Evolutionary conservation across 73 alveolate genomes (phyloP).

Genomic region (Symbiodinium natans): DNA sequence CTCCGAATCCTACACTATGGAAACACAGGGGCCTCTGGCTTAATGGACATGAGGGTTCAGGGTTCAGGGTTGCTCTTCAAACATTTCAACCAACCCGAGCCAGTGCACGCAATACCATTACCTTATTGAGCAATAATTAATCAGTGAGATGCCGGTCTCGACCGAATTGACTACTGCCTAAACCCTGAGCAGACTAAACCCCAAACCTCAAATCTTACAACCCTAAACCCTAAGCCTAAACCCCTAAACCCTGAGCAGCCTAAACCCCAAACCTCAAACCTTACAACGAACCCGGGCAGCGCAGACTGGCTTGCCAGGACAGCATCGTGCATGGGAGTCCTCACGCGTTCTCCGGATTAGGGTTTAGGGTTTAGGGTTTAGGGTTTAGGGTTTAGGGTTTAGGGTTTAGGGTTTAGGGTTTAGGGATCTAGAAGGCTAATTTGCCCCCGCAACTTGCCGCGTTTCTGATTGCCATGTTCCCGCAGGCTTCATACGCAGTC

Average conservation of each 20-base stretch:
- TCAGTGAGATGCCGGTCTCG: no score
- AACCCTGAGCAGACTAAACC: no score
- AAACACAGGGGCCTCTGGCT: no score
- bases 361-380: neutral
- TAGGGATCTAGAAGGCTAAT: neutral
- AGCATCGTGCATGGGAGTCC: slow-evolving; percentile 6
- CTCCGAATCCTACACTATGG: no score
- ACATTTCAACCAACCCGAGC: no score
- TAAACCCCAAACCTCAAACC: neutral
- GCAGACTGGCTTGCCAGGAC: neutral
- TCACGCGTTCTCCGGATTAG: neutral
- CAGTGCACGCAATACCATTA: no score
- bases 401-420: neutral
- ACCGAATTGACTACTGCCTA: no score
- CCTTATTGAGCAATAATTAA: no score
- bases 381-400: neutral
- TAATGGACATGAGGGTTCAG: neutral
- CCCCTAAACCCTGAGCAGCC: neutral
- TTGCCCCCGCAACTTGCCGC: neutral
- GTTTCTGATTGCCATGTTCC: neutral
- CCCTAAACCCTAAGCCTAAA: neutral
- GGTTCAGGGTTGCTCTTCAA: neutral
- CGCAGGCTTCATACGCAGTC: no score
- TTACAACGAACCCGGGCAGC: neutral
- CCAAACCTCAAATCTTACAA: neutral